Percentiles rank a stretch among this genome's conserved stretches.
These are phyloP conservation scores for Gloeophyllum trabeum DNA, from an alignment of 768 basidiomycete genomes.

Conservation along the genomic window DNA sequence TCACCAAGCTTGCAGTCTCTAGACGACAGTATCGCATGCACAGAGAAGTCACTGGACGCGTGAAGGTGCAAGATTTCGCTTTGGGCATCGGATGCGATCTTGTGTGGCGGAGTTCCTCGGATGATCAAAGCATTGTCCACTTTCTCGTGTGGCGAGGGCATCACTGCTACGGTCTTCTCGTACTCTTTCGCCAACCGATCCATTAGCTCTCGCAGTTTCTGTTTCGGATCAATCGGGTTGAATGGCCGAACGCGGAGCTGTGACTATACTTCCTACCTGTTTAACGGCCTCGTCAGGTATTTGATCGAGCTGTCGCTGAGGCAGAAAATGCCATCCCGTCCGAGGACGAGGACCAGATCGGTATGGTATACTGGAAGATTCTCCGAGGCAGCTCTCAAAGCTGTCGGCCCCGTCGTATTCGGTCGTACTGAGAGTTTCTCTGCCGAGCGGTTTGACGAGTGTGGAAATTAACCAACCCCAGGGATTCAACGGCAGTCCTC, in stretches of 20 bases:
- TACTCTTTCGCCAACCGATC: too few relatives aligned
- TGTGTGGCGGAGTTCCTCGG: neutral
- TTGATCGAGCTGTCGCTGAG: neutral
- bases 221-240: too few relatives aligned
- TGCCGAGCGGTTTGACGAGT: neutral
- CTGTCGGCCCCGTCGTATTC: neutral
- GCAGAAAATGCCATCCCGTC: neutral
- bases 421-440: neutral
- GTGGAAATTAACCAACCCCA: neutral
- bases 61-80: neutral
- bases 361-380: neutral
- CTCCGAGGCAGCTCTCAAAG: neutral
- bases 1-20: neutral
- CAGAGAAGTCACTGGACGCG: neutral
- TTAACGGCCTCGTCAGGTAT: neutral
- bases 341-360: neutral
- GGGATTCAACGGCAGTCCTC: neutral
- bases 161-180: neutral
- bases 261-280: neutral
- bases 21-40: neutral
- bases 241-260: too few relatives aligned
- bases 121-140: neutral
- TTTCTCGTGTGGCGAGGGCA: neutral
- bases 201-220: too few relatives aligned
- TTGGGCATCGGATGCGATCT: neutral